Evolutionary conservation across 2,329 filamentous ascomycete species (phyloP), one percentile per base, ranked within the genome.

Genomic region (Geosmithia putterillii): DNA sequence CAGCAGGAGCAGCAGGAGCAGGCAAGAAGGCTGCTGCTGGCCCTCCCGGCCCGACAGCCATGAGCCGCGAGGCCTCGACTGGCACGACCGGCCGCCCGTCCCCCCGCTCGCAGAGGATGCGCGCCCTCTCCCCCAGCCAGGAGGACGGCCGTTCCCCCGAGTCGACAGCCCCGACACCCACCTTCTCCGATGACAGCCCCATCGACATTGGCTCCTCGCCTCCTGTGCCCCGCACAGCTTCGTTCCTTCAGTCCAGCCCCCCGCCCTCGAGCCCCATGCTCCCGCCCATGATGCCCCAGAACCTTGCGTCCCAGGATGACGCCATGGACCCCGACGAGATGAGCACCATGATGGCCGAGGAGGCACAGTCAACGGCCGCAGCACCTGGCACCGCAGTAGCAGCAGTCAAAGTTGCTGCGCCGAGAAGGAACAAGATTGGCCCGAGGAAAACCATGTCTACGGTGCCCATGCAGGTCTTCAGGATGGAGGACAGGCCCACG

Each of bases 181-280:
- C 67, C 28, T 70, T 66, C 35, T 73, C 76, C 43, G 74, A 70
- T 42, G 70, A 83, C 44, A 94, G 87, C 42, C 83, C 87, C 4
- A 79, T 79, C 41, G 85, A 86, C 43, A 86, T 96, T 52, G 84
- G 84, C 2, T 96, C 92, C 0, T 96, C 90, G 3, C 90, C 90
- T 14, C 92, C 92, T 1, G 71, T 94, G 1, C 79, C 88, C 48
- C 74, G 77, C 49, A 73, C 73, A 34, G 67, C 70, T 23, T 62
- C 69, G 38, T 79, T 69, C 50, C 65, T 72, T 23, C 68, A 58
- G 42, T 76, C 74, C 2, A 79, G 76, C 46, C 80, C 83, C 4
- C 76, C 78, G 22, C 77, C 81, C 21, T 95, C 89, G 2, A 96
- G 90, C 56, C 92, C 90, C 2, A 73, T 79, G 38, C 70, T 88